Base-by-base conservation (phyloP, 768 basidiomycete species). In the Rubroboletus pulcherrimus region DNA sequence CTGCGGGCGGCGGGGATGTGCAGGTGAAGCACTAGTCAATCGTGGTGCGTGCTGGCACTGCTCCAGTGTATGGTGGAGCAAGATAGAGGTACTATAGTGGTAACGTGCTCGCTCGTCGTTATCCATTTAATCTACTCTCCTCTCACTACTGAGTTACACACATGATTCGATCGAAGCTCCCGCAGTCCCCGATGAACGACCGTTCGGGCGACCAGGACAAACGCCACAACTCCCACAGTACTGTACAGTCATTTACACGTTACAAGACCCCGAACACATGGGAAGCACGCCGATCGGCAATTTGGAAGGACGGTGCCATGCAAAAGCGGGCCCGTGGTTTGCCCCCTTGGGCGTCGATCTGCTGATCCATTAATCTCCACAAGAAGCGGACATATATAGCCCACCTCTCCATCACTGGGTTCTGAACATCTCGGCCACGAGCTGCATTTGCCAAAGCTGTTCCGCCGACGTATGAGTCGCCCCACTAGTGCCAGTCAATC, bases 71-170 rank as follows among this genome's bases (percentile, higher is more conserved):
- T 31, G 26, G 19, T 17, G 15, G 33, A 12, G 34, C 34, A 31
- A 24, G 11, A 44, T 60, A 59, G 57, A 59, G 50, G 58, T 59
- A 59, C 45, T 14, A 45, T 48, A 40, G 37, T 21, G 49, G 26
- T 42, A 39, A 59, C 38, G 15, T 15, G 29, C 15, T 42, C n/a
- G 30, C 26, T 15, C 30, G 21, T 41, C 42, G 34, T 53, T 58
- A 37, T 53, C 38, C 33, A 29, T 53, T 38, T 59, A 52, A 58
- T 52, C 34, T 29, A 0, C 49, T 41, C 43, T 29, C 49, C 34
- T 14, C 56, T 58, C 56, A 44, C 15, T 29, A 37, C 35, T 21
- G 2, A 29, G 33, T 45, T 33, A 30, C 21, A 24, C 21, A 24
- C 10, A 11, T 33, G 31, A 45, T 55, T 33, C 8, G 1, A 39